phyloP scores from a whole-genome alignment of 2,329 filamentous ascomycete genomes.

The Hypoxylon sp. region DNA sequence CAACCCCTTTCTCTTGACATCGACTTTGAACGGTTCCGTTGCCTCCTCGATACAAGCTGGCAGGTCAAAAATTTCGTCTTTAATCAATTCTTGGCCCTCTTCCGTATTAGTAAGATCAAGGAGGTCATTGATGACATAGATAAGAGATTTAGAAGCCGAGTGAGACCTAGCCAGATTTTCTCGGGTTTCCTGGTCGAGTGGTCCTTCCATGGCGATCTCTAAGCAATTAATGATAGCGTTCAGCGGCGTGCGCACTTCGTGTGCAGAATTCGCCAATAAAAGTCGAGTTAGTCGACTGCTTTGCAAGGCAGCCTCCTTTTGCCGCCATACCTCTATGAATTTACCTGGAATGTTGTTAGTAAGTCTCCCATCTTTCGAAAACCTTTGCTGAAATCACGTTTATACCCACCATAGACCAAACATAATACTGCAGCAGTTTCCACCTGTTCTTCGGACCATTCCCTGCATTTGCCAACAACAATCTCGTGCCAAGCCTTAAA shows the following conservation, averaged over 20 bases:
- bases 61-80: slow-evolving; percentile 84
- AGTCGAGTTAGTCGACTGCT: slow-evolving; percentile 84
- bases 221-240: slow-evolving; percentile 97
- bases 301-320: slow-evolving; percentile 87
- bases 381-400: not conserved
- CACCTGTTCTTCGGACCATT: slow-evolving; percentile 90
- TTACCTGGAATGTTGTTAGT: slow-evolving; percentile 58
- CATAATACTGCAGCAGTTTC: slow-evolving; percentile 91
- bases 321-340: slow-evolving; percentile 93
- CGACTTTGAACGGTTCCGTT: slow-evolving; percentile 77
- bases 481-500: slow-evolving; percentile 87
- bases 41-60: slow-evolving; percentile 79
- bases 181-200: slow-evolving; percentile 82
- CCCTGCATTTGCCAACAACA: slow-evolving; percentile 83
- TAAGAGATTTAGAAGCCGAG: slow-evolving; percentile 90
- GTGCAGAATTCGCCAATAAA: slow-evolving; percentile 87
- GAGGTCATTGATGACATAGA: slow-evolving; percentile 94
- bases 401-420: slow-evolving; percentile 79
- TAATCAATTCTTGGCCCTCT: slow-evolving; percentile 82
- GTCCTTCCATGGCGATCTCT: slow-evolving; percentile 88
- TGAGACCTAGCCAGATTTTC: slow-evolving; percentile 88
- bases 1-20: slow-evolving; percentile 82
- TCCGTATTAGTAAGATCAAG: slow-evolving; percentile 90
- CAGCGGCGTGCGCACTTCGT: slow-evolving; percentile 89
- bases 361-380: not conserved